These are phyloP conservation scores for Sequoiadendron giganteum DNA, from an alignment of 75 land plant species.

Conservation along the genomic window DNA sequence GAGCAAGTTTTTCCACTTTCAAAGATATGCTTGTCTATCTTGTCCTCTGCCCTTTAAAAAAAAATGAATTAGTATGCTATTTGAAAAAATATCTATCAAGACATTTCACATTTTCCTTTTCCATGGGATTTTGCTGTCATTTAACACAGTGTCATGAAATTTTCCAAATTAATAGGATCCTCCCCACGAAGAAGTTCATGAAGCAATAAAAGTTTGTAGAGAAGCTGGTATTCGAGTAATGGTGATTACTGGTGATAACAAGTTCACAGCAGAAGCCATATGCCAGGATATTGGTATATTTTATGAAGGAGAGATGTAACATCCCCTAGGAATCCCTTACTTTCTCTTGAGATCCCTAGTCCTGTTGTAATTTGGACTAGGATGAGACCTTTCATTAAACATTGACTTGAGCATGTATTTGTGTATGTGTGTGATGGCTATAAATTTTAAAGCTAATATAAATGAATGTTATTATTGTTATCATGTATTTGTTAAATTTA, in stretches of 20 bases:
- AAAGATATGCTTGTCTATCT: not conserved
- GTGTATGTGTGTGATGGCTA: too few species aligned
- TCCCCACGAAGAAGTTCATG: constrained; percentile 81
- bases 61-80: not conserved
- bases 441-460: too few species aligned
- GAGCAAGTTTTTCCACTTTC: constrained; percentile 43
- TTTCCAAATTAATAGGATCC: constrained; percentile 55
- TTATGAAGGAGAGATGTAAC: constrained; percentile 26
- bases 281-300: constrained; percentile 80
- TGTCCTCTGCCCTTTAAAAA: not conserved
- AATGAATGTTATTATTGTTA: too few species aligned
- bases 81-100: not conserved
- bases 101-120: not conserved
- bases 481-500: too few species aligned
- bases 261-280: constrained; percentile 90
- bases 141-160: not conserved
- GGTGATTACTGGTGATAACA: constrained; percentile 96
- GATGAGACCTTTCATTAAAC: too few species aligned
- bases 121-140: not conserved
- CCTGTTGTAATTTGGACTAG: too few species aligned
- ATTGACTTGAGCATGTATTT: too few species aligned
- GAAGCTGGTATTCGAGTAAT: constrained; percentile 85
- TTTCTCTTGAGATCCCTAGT: too few species aligned
- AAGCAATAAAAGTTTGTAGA: constrained; percentile 77
- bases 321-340: too few species aligned